These are phyloP conservation scores for Neoascochyta sp. DNA, from an alignment of 2,329 filamentous ascomycete genomes.

Conservation along the genomic window DNA sequence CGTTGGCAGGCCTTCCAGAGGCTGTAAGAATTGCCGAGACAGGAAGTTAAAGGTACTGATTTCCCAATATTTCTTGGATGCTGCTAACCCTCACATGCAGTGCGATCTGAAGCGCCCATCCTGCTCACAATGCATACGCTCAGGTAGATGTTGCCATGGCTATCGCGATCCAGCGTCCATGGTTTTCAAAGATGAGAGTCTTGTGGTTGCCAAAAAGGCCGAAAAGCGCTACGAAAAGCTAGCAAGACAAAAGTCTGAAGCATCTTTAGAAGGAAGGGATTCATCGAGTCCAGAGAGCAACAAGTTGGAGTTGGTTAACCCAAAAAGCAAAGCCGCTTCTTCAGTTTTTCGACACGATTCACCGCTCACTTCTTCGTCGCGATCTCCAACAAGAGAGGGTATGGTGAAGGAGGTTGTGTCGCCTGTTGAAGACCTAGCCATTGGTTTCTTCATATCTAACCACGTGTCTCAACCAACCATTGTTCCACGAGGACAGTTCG, in stretches of 20 bases:
- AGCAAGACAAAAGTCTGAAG: constrained; percentile 9
- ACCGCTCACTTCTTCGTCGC: constrained; percentile 1
- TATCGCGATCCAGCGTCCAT: constrained; percentile 30
- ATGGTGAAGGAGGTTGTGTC: constrained; percentile 12
- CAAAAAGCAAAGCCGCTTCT: no score
- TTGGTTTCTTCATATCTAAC: constrained; percentile 30
- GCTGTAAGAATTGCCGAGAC: constrained; percentile 30
- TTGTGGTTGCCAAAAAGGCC: constrained; percentile 22
- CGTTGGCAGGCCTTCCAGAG: constrained; percentile 30
- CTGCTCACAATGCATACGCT: constrained; percentile 31
- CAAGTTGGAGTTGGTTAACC: no score
- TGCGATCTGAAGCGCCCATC: constrained; percentile 34
- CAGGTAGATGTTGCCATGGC: constrained; percentile 25
- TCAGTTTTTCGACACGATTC: no score
- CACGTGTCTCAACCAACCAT: constrained; percentile 21
- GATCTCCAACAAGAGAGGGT: constrained; percentile 13
- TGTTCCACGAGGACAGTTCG: constrained; percentile 25
- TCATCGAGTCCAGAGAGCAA: neutral
- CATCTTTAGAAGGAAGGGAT: constrained; percentile 1
- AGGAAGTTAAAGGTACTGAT: constrained; percentile 28
- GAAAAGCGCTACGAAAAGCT: constrained; percentile 23
- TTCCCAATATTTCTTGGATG: neutral
- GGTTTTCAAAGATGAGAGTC: constrained; percentile 32
- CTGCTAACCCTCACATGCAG: constrained; percentile 8
- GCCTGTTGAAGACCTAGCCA: constrained; percentile 27